Evolutionary conservation across 371 early-diverging fungal species (phyloP).

Genomic region (Cladochytrium tenue): DNA sequence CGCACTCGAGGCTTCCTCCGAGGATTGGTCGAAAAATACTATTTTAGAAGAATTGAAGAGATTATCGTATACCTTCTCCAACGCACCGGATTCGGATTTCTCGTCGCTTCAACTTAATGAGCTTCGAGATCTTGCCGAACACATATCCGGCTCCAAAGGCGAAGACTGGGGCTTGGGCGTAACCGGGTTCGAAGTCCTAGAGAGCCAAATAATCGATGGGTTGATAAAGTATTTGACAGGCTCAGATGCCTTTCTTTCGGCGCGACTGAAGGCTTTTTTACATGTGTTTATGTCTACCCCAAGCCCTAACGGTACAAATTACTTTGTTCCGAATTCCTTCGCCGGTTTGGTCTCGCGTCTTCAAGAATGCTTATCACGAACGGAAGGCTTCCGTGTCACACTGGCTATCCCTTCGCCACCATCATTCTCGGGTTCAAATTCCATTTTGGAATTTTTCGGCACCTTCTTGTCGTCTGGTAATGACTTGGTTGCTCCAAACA

Average conservation of each 20-base stretch:
- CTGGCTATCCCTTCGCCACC: constrained; percentile 28
- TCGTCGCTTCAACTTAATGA: too few species aligned
- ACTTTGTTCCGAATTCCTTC: constrained; percentile 38
- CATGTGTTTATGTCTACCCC: constrained; percentile 58
- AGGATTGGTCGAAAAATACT: constrained; percentile 3
- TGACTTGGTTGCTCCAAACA: neutral
- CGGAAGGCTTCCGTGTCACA: constrained; percentile 71
- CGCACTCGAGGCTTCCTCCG: neutral
- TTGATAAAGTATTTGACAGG: constrained; percentile 55
- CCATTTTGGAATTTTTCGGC: constrained; percentile 19
- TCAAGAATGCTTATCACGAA: constrained; percentile 73
- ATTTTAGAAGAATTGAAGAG: constrained; percentile 16
- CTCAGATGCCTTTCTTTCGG: constrained; percentile 18
- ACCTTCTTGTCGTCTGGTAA: constrained; percentile 7
- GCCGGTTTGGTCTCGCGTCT: constrained; percentile 62
- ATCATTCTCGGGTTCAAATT: neutral
- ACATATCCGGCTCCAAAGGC: constrained; percentile 25
- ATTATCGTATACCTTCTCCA: neutral
- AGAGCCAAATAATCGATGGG: constrained; percentile 71
- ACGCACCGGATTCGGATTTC: too few species aligned
- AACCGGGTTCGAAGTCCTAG: constrained; percentile 80
- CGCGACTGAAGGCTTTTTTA: constrained; percentile 41
- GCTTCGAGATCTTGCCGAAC: constrained; percentile 30
- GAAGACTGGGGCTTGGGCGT: constrained; percentile 37
- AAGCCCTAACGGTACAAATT: constrained; percentile 27